These are phyloP conservation scores for Rhynchospora breviuscula DNA, from an alignment of 176 grass and related monocot genomes.

Conservation along the genomic window DNA sequence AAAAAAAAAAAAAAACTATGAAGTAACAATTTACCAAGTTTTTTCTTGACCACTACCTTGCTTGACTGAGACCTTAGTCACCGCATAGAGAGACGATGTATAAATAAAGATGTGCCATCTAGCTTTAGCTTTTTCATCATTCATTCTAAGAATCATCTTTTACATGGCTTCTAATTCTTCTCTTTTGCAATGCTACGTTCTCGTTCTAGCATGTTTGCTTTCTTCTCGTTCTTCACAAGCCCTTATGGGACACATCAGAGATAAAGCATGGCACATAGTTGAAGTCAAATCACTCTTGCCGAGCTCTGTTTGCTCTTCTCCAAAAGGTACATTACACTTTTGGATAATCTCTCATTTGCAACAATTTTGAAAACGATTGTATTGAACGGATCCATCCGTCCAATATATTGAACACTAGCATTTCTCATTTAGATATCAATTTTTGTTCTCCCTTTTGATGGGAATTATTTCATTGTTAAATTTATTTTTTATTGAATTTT, in stretches of 20 bases:
- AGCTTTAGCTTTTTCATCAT: not conserved
- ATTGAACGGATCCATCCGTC: no score
- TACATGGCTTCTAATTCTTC: conserved; percentile 28
- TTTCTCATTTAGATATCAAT: no score
- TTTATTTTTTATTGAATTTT: not conserved
- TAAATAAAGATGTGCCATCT: not conserved
- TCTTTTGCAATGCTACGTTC: not conserved
- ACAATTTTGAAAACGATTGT: no score
- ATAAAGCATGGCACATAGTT: conserved; percentile 34
- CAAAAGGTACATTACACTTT: conserved; percentile 26
- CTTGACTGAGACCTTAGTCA: not conserved
- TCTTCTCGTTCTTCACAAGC: not conserved
- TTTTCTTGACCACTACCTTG: not conserved
- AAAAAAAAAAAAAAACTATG: no score
- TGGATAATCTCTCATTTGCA: not conserved
- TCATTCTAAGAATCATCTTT: not conserved
- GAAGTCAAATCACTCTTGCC: conserved; percentile 39
- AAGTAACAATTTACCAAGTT: not conserved
- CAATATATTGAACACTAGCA: no score
- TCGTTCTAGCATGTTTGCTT: not conserved
- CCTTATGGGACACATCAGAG: not conserved
- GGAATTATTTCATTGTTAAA: not conserved
- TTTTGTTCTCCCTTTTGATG: no score
- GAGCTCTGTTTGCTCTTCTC: conserved; percentile 20
- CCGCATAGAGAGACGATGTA: not conserved